Evolutionary conservation across 1,284 basidiomycete genomes (phyloP).

Genomic region (Chalciporus sp.): DNA sequence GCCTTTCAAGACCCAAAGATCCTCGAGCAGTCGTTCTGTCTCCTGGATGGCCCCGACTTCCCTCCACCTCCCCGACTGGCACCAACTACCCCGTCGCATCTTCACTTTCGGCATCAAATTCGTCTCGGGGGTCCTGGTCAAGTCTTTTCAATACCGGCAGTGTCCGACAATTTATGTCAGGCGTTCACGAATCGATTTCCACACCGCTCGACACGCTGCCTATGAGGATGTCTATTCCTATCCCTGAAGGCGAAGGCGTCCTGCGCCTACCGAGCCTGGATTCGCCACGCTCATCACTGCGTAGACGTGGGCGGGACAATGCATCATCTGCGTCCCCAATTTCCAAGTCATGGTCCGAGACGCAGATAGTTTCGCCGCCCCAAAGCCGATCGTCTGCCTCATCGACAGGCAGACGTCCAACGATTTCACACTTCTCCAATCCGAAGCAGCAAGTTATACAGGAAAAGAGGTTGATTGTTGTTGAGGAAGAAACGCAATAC

Average conservation of each 20-base stretch:
- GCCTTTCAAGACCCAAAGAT: constrained; percentile 40
- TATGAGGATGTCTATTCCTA: constrained; percentile 31
- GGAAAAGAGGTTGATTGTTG: constrained; percentile 40
- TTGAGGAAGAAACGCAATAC: constrained; percentile 30
- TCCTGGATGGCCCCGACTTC: constrained; percentile 38
- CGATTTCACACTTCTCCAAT: constrained; percentile 41
- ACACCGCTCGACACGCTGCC: constrained; percentile 38
- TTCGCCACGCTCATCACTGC: constrained; percentile 28
- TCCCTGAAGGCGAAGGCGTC: constrained; percentile 27
- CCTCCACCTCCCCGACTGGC: constrained; percentile 37
- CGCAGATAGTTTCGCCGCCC: constrained; percentile 27
- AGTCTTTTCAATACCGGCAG: constrained; percentile 67
- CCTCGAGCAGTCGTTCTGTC: constrained; percentile 31
- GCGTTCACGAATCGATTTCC: constrained; percentile 50
- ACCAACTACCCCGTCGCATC: constrained; percentile 36
- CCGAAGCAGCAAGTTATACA: constrained; percentile 28
- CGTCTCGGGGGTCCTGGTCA: constrained; percentile 75
- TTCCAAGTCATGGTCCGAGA: constrained; percentile 62
- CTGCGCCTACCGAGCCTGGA: constrained; percentile 28
- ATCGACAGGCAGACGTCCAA: constrained; percentile 40
- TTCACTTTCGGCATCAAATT: constrained; percentile 47
- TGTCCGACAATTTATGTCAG: constrained; percentile 65
- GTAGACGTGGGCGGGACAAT: constrained; percentile 27
- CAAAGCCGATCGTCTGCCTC: constrained; percentile 42
- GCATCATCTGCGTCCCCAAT: constrained; percentile 36